Conservation (phyloP, 2,329 filamentous ascomycete genomes). For the Pseudogymnoascus sp. region DNA sequence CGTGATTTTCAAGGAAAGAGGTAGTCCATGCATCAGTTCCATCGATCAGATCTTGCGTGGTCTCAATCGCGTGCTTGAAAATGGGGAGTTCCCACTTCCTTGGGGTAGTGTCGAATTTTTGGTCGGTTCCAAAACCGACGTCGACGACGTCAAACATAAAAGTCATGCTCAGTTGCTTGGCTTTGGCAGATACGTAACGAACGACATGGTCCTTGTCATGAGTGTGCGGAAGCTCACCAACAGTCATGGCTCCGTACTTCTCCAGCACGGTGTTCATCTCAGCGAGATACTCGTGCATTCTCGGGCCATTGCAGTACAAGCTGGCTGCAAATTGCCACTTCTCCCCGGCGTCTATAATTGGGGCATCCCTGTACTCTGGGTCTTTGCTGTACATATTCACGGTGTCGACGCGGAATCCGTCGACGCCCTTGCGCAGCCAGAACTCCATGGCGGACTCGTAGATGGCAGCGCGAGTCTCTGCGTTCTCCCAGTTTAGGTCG, state of each 20-base stretch:
- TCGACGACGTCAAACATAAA: constrained; percentile 61
- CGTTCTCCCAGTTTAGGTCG: constrained; percentile 79
- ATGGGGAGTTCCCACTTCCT: constrained; percentile 37
- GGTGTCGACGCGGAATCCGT: constrained; percentile 67
- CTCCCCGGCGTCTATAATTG: constrained; percentile 39
- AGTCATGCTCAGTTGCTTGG: constrained; percentile 59
- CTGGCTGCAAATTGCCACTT: constrained; percentile 43
- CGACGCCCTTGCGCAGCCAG: constrained; percentile 67
- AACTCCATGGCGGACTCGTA: constrained; percentile 66
- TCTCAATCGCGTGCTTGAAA: constrained; percentile 39
- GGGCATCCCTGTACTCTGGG: constrained; percentile 48
- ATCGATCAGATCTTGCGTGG: constrained; percentile 43
- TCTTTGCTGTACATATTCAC: constrained; percentile 66
- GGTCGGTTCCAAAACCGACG: constrained; percentile 45
- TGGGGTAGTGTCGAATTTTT: constrained; percentile 36
- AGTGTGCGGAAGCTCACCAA: constrained; percentile 60
- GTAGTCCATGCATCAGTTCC: constrained; percentile 50
- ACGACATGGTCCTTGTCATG: constrained; percentile 49
- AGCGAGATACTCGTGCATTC: constrained; percentile 57
- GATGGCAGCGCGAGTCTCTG: constrained; percentile 57
- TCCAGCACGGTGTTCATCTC: constrained; percentile 57
- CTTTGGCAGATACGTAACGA: constrained; percentile 48
- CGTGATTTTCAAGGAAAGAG: constrained; percentile 56
- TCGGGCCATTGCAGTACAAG: constrained; percentile 51
- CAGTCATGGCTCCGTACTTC: constrained; percentile 58